Evolutionary conservation across 1,284 basidiomycete species (phyloP).

Genomic region (Cryptococcus hybrid): DNA sequence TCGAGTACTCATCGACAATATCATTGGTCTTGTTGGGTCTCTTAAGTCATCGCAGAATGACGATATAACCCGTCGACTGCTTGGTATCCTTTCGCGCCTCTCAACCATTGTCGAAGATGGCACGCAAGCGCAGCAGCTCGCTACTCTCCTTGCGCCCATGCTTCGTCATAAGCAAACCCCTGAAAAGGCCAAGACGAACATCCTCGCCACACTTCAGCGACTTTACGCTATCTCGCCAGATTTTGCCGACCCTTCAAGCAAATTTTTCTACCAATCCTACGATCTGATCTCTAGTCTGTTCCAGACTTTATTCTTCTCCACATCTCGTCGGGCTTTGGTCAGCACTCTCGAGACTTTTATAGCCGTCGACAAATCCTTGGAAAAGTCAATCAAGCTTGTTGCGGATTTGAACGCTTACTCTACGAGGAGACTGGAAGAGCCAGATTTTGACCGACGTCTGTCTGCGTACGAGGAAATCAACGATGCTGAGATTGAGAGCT

Average conservation of each 20-base stretch:
- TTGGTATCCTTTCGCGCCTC: constrained; percentile 74
- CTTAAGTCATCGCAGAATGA: constrained; percentile 57
- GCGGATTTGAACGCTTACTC: constrained; percentile 85
- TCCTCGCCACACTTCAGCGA: constrained; percentile 72
- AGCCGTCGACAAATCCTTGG: constrained; percentile 56
- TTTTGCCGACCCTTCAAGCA: constrained; percentile 57
- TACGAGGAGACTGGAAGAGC: constrained; percentile 76
- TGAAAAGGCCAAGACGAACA: constrained; percentile 83
- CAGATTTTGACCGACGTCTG: constrained; percentile 87
- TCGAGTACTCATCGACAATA: constrained; percentile 68
- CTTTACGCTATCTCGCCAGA: constrained; percentile 73
- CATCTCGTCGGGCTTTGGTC: constrained; percentile 66
- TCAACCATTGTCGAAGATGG: constrained; percentile 71
- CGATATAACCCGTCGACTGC: constrained; percentile 77
- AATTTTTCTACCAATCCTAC: constrained; percentile 61
- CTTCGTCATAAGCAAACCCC: constrained; percentile 76
- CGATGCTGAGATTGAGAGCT: constrained; percentile 51
- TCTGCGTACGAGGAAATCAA: constrained; percentile 74
- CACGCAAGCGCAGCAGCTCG: constrained; percentile 70
- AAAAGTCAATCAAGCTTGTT: constrained; percentile 58
- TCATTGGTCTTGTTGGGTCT: constrained; percentile 68
- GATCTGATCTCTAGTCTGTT: constrained; percentile 71
- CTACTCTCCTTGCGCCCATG: constrained; percentile 75
- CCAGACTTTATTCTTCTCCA: constrained; percentile 67
- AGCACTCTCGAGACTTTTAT: constrained; percentile 64